Evolutionary conservation across 2,329 filamentous ascomycete species (phyloP).

Genomic region (Chlorencoelia australis): DNA sequence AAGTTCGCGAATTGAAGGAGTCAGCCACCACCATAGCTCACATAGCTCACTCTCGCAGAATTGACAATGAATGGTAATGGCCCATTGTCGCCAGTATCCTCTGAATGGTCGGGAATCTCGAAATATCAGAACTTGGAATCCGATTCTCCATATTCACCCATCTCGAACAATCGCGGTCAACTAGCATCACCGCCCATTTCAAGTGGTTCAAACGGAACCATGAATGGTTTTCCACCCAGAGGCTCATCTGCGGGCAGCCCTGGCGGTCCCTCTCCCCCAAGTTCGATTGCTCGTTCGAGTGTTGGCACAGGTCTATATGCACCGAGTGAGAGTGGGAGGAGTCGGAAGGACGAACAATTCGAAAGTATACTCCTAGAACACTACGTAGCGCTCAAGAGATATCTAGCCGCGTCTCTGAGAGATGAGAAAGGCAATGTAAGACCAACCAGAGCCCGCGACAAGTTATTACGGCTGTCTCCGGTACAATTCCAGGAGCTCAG

Average conservation of each 20-base stretch:
- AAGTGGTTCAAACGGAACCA: conserved; percentile 47
- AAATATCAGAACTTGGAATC: conserved; percentile 52
- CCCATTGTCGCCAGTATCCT: conserved; percentile 71
- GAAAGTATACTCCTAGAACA: conserved; percentile 64
- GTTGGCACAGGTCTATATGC: conserved; percentile 64
- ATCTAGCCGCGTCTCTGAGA: conserved; percentile 55
- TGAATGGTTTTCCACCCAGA: conserved; percentile 48
- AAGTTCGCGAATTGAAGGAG: too few relatives aligned
- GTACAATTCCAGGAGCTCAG: conserved; percentile 97
- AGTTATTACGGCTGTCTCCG: conserved; percentile 77
- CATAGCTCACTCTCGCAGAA: conserved; percentile 6
- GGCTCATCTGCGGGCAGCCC: conserved; percentile 36
- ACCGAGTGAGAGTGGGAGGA: conserved; percentile 54
- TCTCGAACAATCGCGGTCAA: conserved; percentile 44
- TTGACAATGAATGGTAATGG: conserved; percentile 61
- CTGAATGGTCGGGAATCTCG: conserved; percentile 68
- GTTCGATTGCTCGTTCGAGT: conserved; percentile 78
- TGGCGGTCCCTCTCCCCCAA: conserved; percentile 71
- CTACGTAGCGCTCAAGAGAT: conserved; percentile 63
- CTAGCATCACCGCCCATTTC: conserved; percentile 63
- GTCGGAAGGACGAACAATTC: conserved; percentile 53
- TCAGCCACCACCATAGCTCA: too few relatives aligned
- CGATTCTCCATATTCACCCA: conserved; percentile 35
- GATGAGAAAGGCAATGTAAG: conserved; percentile 66
- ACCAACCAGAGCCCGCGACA: conserved; percentile 86